Percentiles rank a stretch among this genome's conserved stretches.
Conservation (phyloP, 2,329 filamentous ascomycete species). For the Pleochaeta shiraiana region DNA sequence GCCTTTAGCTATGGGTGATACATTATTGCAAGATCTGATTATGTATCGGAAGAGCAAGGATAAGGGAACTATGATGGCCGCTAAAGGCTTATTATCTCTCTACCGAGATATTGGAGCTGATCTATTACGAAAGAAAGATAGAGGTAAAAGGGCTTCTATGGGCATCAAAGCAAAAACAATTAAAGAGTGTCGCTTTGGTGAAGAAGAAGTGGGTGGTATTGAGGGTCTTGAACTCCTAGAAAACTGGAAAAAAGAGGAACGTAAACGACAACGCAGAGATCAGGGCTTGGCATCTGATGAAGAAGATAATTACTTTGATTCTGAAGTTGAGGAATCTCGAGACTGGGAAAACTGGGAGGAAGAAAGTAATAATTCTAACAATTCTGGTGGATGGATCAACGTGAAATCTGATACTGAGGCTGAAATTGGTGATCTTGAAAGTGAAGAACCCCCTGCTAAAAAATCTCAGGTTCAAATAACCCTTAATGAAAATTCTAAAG, state of each 20-base stretch:
- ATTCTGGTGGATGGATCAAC: conserved; percentile 83
- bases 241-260: conserved; percentile 85
- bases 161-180: conserved; percentile 54
- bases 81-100: conserved; percentile 71
- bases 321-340: conserved; percentile 15
- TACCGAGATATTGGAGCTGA: conserved; percentile 85
- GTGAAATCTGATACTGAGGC: conserved; percentile 71
- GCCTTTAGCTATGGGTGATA: conserved; percentile 90
- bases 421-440: conserved; percentile 48
- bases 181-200: conserved; percentile 60
- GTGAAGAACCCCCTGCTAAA: conserved; percentile 46
- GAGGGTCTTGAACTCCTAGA: conserved; percentile 83
- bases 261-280: conserved; percentile 48
- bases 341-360: conserved; percentile 17
- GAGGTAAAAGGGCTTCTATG: conserved; percentile 80
- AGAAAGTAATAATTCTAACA: conserved; percentile 31
- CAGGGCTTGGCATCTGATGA: conserved; percentile 34
- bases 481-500: conserved; percentile 22
- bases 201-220: conserved; percentile 59
- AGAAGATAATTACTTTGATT: conserved; percentile 36
- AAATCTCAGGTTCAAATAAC: conserved; percentile 31
- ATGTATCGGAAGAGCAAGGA: conserved; percentile 96
- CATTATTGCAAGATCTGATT: conserved; percentile 83
- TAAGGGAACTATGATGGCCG: conserved; percentile 98
- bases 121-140: conserved; percentile 70